Base-by-base conservation (phyloP, 345 rosid species). In the Aquilaria sinensis region DNA sequence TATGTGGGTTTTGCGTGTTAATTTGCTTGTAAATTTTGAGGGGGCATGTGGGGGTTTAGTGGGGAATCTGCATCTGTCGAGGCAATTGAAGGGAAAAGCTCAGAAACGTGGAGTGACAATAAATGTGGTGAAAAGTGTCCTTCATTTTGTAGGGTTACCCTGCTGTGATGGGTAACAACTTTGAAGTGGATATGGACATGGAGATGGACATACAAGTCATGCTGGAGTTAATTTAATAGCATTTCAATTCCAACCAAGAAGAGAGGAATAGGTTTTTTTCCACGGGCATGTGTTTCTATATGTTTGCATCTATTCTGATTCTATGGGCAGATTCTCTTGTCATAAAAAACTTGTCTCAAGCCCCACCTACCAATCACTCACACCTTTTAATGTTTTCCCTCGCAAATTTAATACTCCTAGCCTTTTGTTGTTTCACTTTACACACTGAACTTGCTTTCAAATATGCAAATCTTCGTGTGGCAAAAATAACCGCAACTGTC, bases 291-390 rank as follows among this genome's bases (percentile, higher is more conserved):
- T 14, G 3, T 31, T 62, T 11, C 11, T 34, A 15, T 51, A 29
- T 53, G 1, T 53, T 53, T 47, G 45, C 54, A 46, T 64, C 59
- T 31, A 14, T 51, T 15, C 31, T 51, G 66, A 51, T 53, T 23
- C 65, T 9, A 1, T 23, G 23, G 69, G 55, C 58, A 57, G 73
- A 63, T 58, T 70, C 73, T 51, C 16, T 62, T n/a, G 14, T 34
- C 43, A 46, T 3, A 32, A 63, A 57, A 43, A 23, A 31, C 47
- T 12, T 34, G 51, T 53, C 6, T 9, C 31, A 43, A 10, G 13
- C 16, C 34, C 12, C 33, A 52, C 65, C 57, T 14, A 58, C 59
- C 46, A n/a, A 10, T 60, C 64, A n/a, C 10, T 60, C 64, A 46
- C 55, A 63, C 33, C n/a, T 29, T 31, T 59, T 12, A 16, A 62